Evolutionary conservation across 2,329 filamentous ascomycete genomes (phyloP), one percentile per base, ranked within the genome.

Genomic region (Xylaria sp.): DNA sequence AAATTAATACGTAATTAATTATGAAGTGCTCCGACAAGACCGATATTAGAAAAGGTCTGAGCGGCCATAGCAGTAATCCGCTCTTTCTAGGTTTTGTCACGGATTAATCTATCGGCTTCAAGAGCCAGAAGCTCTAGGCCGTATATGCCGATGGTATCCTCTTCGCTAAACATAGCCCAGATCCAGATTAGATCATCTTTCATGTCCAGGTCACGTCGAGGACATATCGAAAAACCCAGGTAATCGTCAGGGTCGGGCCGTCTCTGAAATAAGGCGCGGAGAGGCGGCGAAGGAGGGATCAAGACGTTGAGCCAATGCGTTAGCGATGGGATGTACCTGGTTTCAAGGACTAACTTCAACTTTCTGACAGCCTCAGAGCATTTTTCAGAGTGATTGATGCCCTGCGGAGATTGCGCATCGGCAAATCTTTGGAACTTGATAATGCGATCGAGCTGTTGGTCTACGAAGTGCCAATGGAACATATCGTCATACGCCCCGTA

Each of bases 101-200:
- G 47, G 17, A 50, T 11, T 24, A 50, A 21, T 21, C 1, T 50
- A 9, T 50, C 19, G 6, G 47, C 47, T 24, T 50, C n/a, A 11
- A 50, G 47, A 50, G 47, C 19, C 47, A 24, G 2, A 21, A 24
- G n/a, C 47, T 50, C 47, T 24, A 50, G 19, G 8, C 19, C 47
- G 19, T 50, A 50, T 9, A 50, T 9, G 8, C 9, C 8, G 19
- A 24, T 11, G 17, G 5, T 4, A 7, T 47, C 42, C 21, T 7
- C 17, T 17, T 50, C n/a, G 7, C 7, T 21, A 8, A 50, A 50
- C 6, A 11, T 50, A 9, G n/a, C n/a, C 19, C 47, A 50, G 7
- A 50, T 24, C 47, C 19, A 50, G 47, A 50, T 50, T 19, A 50
- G 47, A 50, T 50, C 19, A 5, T 50, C 42, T 47, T 47, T 47